Evolutionary conservation across 1,139 yeast genomes (phyloP), one percentile per base, ranked within the genome.

Genomic region (Magnusiomyces ingens): DNA sequence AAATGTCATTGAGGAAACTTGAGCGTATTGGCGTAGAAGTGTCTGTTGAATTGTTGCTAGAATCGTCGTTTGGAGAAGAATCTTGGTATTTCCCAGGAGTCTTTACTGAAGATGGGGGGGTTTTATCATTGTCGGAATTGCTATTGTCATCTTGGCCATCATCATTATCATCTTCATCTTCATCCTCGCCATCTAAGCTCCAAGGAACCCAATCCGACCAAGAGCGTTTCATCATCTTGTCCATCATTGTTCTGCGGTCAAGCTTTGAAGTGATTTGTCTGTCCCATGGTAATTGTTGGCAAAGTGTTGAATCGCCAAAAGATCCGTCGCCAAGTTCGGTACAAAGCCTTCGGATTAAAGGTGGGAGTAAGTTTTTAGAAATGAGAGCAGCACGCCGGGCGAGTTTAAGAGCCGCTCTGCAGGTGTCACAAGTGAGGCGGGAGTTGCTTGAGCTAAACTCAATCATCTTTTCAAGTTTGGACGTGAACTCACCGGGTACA

Each of bases 1-100:
- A 73, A 56, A 77, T 77, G 60, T 77, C 79, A 42, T 72, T 67
- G 35, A 79, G 79, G 57, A 59, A 51, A 52, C 54, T 52, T 10
- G 60, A 57, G 40, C 53, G 57, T 13, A 36, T 36, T 13, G 17
- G 5, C 4, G 26, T 13, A 26, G 32, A 26, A 5, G 32, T 26
- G 32, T 26, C 32, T 26, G 32, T 26, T 26, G 32, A 8, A 26
- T 26, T 26, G 32, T 26, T 26, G 8, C 4, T 26, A 12, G 4
- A 5, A 11, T 42, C 45, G 13, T 19, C 45, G 10, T 5, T 42
- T 26, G n/a, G n/a, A n/a, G n/a, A n/a, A n/a, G n/a, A n/a, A n/a
- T 8, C 32, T 26, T 26, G 32, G 8, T 26, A 26, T 5, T 4
- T 8, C 8, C 32, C 32, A 5, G 32, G 32, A 8, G 32, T 8